Conservation (phyloP, 2,329 filamentous ascomycete genomes). For the Colletotrichum noveboracense region DNA sequence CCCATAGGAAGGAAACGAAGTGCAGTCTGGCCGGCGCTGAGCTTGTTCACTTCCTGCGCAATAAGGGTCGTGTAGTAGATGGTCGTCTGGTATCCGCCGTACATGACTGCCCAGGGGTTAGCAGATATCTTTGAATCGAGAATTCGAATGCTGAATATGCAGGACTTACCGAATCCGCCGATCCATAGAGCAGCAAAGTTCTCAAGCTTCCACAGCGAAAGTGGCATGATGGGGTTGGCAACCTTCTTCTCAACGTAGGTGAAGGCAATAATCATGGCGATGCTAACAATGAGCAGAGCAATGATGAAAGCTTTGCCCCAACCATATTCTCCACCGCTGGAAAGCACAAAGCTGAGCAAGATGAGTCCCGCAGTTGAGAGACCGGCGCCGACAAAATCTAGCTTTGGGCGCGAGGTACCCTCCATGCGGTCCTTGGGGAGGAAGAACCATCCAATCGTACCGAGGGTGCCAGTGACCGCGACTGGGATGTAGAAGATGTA, state of each 20-base stretch:
- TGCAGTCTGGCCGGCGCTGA: slow-evolving; percentile 8
- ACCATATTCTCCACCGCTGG: slow-evolving; percentile 49
- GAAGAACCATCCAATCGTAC: slow-evolving; percentile 33
- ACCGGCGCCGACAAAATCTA: slow-evolving; percentile 46
- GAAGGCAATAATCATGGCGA: slow-evolving; percentile 42
- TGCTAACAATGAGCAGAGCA: slow-evolving; percentile 40
- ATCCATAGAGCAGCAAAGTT: slow-evolving; percentile 52
- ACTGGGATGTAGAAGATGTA: slow-evolving; percentile 18
- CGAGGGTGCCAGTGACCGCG: slow-evolving; percentile 45
- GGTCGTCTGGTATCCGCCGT: slow-evolving; percentile 13
- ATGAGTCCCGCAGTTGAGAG: slow-evolving; percentile 47
- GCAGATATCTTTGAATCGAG: background rate
- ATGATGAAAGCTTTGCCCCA: slow-evolving; percentile 51
- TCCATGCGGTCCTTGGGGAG: slow-evolving; percentile 42
- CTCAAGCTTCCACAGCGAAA: slow-evolving; percentile 48
- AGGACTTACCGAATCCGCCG: slow-evolving; percentile 37
- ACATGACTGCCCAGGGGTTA: slow-evolving; percentile 1
- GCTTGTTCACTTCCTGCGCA: slow-evolving; percentile 13
- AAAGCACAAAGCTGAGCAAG: slow-evolving; percentile 48
- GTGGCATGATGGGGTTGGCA: slow-evolving; percentile 48
- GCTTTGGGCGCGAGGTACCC: slow-evolving; percentile 34
- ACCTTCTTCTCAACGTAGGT: slow-evolving; percentile 46
- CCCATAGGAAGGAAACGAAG: slow-evolving; percentile 14
- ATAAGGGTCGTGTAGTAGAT: slow-evolving; percentile 19
- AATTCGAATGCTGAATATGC: background rate